Base-by-base conservation (phyloP, 2,329 filamentous ascomycete species). In the Alternaria ventricosa region DNA sequence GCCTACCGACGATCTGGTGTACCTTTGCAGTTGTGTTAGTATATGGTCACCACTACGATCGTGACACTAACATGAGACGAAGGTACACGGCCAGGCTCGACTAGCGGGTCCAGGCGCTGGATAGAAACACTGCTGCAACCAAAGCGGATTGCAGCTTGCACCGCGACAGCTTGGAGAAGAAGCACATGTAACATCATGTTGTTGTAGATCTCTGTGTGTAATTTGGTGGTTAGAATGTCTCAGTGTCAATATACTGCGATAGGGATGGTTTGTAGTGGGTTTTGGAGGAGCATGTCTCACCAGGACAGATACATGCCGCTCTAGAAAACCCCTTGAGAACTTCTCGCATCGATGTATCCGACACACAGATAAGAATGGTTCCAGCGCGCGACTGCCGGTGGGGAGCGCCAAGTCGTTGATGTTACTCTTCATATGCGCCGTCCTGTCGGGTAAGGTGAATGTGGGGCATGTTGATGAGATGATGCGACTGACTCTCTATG, bases 101-200 rank as follows among this genome's bases (percentile, higher is more conserved):
- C 73, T 22, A 75, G 49, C n/a, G 72, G 72, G 41, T 72, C 70
- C 8, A 72, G 63, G 13, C 70, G 65, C 63, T 72, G 69, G 18
- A 72, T 68, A 9, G 65, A 71, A 10, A 71, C 28, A 11, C 65
- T 70, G 18, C 69, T 71, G 50, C 70, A 72, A 45, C 69, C 70
- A 36, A 72, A 72, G 12, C 70, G 64, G 11, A 69, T 57, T 4
- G 67, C 67, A 28, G 67, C 67, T 41, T 69, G 65, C 23, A 63
- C 64, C 10, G 49, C 33, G 18, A 46, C 15, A 50, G 1, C 25
- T n/a, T 49, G 43, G 13, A 57, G 94, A 98, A 79, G 20, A 9
- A 53, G 12, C 6, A 53, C 4, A 25, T 13, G 1, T 11, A 33
- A 36, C 13, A 25, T 53, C 49, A 53, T 53, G 11, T 10, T 41